Percentiles rank a stretch among this genome's conserved stretches.
Evolutionary conservation across 345 rosid species (phyloP).

Genomic region (Eucalyptus rudis): DNA sequence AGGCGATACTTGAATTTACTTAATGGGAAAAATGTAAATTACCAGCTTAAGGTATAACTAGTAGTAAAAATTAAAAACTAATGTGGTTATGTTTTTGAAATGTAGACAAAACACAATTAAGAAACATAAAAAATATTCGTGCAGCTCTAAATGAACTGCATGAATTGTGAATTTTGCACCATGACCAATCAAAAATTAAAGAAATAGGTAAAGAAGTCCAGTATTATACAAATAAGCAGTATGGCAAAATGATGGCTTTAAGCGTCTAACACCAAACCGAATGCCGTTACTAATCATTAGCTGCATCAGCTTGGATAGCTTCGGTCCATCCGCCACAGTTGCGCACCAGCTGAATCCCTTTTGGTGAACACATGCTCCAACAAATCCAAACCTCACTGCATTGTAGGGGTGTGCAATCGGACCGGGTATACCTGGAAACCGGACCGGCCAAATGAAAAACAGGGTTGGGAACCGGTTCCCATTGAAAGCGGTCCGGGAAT

Average conservation of each 20-base stretch:
- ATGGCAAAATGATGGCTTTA: too few species aligned
- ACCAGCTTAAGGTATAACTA: not conserved
- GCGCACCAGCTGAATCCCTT: not conserved
- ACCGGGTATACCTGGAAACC: too few species aligned
- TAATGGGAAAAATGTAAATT: not conserved
- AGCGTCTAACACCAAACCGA: too few species aligned
- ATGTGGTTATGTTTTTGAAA: too few species aligned
- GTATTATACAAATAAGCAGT: too few species aligned
- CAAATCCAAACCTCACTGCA: not conserved
- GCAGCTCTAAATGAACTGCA: not conserved
- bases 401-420: too few species aligned
- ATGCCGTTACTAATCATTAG: not conserved
- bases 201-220: too few species aligned
- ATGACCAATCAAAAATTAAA: too few species aligned
- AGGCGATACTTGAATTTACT: not conserved
- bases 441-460: too few species aligned
- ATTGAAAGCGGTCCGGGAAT: accelerated
- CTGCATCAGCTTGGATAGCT: not conserved
- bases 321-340: not conserved
- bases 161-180: not conserved
- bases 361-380: not conserved
- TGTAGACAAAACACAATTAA: too few species aligned
- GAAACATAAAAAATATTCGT: too few species aligned
- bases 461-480: too few species aligned
- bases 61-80: not conserved